phyloP scores from a whole-genome alignment of 1,284 basidiomycete species.

The Vanrija pseudolonga region DNA sequence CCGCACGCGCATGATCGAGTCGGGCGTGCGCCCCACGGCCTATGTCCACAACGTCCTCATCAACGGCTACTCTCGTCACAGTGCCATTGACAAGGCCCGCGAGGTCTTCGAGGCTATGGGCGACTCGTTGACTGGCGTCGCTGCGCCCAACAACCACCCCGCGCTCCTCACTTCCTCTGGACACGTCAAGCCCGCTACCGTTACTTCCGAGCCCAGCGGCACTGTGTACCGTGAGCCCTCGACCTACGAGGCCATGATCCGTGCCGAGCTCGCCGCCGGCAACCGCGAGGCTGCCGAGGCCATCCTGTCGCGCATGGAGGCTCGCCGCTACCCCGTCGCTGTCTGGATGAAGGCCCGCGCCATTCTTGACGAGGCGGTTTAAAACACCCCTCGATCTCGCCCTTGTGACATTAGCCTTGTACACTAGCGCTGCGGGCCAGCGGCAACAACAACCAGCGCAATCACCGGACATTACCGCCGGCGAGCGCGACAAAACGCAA shows the following conservation, averaged over 20 bases:
- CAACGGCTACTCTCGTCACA: slow-evolving; percentile 73
- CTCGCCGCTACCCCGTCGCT: slow-evolving; percentile 42
- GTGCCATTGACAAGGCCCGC: slow-evolving; percentile 67
- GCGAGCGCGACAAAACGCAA: no score
- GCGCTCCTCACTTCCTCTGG: slow-evolving; percentile 54
- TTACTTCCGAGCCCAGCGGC: slow-evolving; percentile 44
- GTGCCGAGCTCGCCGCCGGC: slow-evolving; percentile 78
- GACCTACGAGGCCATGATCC: slow-evolving; percentile 80
- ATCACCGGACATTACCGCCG: no score
- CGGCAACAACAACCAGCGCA: no score
- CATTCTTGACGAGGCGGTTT: slow-evolving; percentile 27
- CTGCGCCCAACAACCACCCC: slow-evolving; percentile 83
- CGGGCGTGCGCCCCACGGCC: slow-evolving; percentile 81
- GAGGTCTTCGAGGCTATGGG: slow-evolving; percentile 76
- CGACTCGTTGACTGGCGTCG: slow-evolving; percentile 75
- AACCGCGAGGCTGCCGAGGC: slow-evolving; percentile 59
- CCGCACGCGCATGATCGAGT: slow-evolving; percentile 60
- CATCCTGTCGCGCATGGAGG: slow-evolving; percentile 73
- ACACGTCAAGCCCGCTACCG: slow-evolving; percentile 49
- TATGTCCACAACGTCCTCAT: slow-evolving; percentile 94
- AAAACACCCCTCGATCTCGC: not conserved
- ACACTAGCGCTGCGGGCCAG: no score
- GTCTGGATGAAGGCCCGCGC: slow-evolving; percentile 39
- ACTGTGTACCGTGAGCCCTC: slow-evolving; percentile 82
- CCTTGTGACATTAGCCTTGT: no score